Evolutionary conservation across 2,329 filamentous ascomycete genomes (phyloP), one percentile per base, ranked within the genome.

Genomic region (Venturiaceae sp.): DNA sequence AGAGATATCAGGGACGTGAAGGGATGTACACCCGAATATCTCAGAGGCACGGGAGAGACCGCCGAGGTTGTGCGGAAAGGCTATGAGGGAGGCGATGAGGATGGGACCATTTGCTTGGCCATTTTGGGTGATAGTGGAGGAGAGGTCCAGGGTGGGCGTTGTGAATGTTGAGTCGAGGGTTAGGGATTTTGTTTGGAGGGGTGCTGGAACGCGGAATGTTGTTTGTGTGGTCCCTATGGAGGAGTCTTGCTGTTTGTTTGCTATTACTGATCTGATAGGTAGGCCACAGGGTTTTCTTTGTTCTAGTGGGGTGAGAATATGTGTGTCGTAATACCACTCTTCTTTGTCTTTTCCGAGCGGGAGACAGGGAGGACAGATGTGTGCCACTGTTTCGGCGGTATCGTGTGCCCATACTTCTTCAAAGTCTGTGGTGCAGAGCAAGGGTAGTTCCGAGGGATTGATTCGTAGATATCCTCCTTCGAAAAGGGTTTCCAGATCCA

Each of bases 1-100:
- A 13, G 65, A 65, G 30, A 74, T 67, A 34, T 72, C 71, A 50
- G 70, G 66, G 23, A 81, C 68, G 64, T 76, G 75, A 16, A 81
- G 66, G 1, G 71, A 69, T 41, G 71, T 67, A 2, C 76, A 71
- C 55, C 77, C 78, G 59, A 80, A 80, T 34, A 79, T 78, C 60
- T 81, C 79, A 5, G 73, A 71, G 54, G 77, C 75, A 37, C 79
- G 73, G 26, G 74, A 78, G 11, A 80, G 71, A 16, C 77, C 77
- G 57, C 77, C 77, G 8, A 80, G 68, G 58, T 80, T 80, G 57
- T 75, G 74, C 8, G 77, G 74, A 47, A 77, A 77, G 63, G 76
- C 73, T 54, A 80, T 75, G 0, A 80, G 68, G 21, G 78, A 80
- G 30, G 77, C 78, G 37, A 80, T 65, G 54, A 81, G 69, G 53